Percentiles rank a stretch among this genome's conserved stretches.
Conservation (phyloP, 2,329 filamentous ascomycete genomes). For the Penicillium sp. region DNA sequence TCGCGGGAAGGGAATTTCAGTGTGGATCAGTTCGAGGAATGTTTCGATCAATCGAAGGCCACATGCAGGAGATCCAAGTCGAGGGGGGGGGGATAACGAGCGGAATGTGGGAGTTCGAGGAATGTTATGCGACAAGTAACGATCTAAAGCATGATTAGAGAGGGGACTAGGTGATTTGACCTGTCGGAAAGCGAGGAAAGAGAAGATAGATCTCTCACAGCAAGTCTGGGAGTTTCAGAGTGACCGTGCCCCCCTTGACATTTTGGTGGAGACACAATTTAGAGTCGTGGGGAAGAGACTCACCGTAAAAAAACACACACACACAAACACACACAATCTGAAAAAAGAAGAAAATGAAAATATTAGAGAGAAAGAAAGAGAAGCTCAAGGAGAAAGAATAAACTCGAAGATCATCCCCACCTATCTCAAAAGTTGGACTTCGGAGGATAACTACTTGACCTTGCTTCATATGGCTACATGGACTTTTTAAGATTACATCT, state of each 20-base stretch:
- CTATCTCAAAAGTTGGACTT: not conserved
- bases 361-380: not conserved
- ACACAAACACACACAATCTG: not conserved
- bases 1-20: conserved; percentile 5
- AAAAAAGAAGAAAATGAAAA: conserved; percentile 1
- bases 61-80: conserved; percentile 23
- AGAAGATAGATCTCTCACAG: conserved; percentile 2
- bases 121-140: conserved; percentile 21
- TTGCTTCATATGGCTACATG: conserved; percentile 2
- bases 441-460: conserved; percentile 5
- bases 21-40: conserved; percentile 22
- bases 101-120: conserved; percentile 23
- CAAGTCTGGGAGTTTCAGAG: conserved; percentile 8
- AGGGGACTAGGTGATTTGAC: not conserved
- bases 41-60: conserved; percentile 25
- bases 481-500: not conserved
- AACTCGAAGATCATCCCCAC: conserved; percentile 8
- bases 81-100: conserved; percentile 11
- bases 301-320: conserved; percentile 12
- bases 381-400: not conserved
- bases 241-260: conserved; percentile 26
- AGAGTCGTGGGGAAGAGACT: conserved; percentile 33
- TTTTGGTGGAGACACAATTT: conserved; percentile 31
- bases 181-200: conserved; percentile 8
- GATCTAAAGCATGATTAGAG: conserved; percentile 20